Evolutionary conservation across 345 rosid genomes (phyloP).

Genomic region (Eucalyptus regnans): DNA sequence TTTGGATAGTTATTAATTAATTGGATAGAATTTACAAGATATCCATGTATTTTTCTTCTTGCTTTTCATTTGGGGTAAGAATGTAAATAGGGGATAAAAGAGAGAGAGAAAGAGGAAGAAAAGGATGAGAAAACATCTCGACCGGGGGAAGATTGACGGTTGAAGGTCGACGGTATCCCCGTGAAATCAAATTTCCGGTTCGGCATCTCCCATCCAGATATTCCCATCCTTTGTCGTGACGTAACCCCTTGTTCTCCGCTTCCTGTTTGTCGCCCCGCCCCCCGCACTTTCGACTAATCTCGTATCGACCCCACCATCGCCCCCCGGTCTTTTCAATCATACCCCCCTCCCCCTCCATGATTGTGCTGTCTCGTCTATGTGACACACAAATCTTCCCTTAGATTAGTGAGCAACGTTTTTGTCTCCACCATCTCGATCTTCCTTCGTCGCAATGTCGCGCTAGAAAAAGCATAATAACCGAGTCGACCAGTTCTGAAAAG

Average conservation of each 20-base stretch:
- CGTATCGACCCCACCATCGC: not conserved
- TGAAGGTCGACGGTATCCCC: not conserved
- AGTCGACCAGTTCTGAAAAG: accelerated
- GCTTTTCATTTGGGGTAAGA: not conserved
- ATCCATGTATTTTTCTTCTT: not conserved
- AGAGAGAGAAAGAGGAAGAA: not conserved
- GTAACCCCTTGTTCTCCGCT: not conserved
- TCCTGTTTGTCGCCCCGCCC: not conserved
- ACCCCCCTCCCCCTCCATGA: not conserved
- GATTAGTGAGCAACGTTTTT: not conserved
- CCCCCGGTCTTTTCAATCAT: not conserved
- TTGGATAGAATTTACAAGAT: not conserved
- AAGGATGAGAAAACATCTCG: not conserved
- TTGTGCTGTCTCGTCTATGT: not conserved
- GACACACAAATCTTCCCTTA: not conserved
- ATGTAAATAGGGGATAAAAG: not conserved
- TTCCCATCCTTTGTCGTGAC: constrained; percentile 16
- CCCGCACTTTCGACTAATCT: not conserved
- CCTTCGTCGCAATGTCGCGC: not conserved
- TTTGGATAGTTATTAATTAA: accelerated
- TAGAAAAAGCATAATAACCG: accelerated
- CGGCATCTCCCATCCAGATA: constrained; percentile 11
- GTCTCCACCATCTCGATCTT: not conserved
- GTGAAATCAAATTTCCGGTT: not conserved
- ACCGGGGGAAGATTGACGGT: not conserved